A percentile compares a stretch with the other conserved stretches of the same genome.
phyloP scores from a whole-genome alignment of 2,329 filamentous ascomycete species.

The Clarireedia homoeocarpa region DNA sequence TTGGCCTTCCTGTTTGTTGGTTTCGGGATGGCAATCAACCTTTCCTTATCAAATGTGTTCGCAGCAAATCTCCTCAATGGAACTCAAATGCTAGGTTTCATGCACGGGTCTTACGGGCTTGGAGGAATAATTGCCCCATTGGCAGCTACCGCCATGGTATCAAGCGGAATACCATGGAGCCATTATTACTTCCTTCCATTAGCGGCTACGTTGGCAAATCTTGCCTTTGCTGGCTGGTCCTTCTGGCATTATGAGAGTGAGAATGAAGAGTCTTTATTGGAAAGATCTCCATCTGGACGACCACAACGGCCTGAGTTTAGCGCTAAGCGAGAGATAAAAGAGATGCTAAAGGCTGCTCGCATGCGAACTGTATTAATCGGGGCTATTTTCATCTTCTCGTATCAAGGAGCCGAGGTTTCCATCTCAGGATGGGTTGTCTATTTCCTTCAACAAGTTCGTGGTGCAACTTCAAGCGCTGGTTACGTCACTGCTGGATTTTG shows the following conservation, averaged over 20 bases:
- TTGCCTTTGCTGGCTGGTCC: conserved; percentile 54
- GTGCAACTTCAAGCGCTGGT: conserved; percentile 62
- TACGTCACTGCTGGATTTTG: conserved; percentile 70
- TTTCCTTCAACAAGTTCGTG: conserved; percentile 69
- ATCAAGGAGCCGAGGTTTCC: conserved; percentile 77
- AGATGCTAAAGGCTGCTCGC: conserved; percentile 40
- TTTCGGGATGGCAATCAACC: conserved; percentile 46
- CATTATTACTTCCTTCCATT: conserved; percentile 65
- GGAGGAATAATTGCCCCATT: conserved; percentile 60
- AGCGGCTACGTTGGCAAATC: conserved; percentile 46
- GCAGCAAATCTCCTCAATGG: conserved; percentile 45
- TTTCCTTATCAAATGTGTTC: conserved; percentile 53
- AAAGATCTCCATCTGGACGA: conserved; percentile 32
- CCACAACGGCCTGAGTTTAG: conserved; percentile 24
- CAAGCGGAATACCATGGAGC: conserved; percentile 53
- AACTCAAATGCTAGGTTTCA: conserved; percentile 49
- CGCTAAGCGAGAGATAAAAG: conserved; percentile 29
- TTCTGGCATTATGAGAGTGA: conserved; percentile 67
- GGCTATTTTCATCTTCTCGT: conserved; percentile 75
- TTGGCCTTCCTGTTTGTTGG: conserved; percentile 62
- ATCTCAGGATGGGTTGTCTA: conserved; percentile 84
- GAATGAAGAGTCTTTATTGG: conserved; percentile 33
- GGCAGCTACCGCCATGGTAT: conserved; percentile 65
- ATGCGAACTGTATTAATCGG: conserved; percentile 57
- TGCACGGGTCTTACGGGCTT: conserved; percentile 62